These are phyloP conservation scores for Fraxinus albicans DNA, from an alignment of 305 asterid species.

Conservation along the genomic window DNA sequence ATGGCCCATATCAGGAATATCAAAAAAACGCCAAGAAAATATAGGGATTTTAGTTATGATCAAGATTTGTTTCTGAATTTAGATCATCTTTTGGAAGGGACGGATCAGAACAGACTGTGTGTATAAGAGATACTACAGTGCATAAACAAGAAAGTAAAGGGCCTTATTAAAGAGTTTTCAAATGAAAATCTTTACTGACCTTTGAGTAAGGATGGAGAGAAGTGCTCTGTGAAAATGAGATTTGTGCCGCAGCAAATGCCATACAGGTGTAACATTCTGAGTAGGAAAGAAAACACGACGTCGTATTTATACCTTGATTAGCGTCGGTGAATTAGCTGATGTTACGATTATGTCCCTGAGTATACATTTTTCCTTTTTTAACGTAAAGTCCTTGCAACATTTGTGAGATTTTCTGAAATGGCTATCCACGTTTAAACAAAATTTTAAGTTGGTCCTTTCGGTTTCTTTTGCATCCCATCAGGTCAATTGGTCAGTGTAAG, in stretches of 20 bases:
- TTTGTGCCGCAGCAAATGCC: constrained; percentile 16
- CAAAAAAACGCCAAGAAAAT: not conserved
- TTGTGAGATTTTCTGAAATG: not conserved
- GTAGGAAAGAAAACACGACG: not conserved
- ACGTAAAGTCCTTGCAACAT: not conserved
- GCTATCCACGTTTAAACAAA: not conserved
- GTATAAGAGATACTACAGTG: constrained; percentile 3
- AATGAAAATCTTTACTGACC: constrained; percentile 23
- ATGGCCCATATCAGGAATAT: constrained; percentile 35
- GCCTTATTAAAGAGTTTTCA: constrained; percentile 7
- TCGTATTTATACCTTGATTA: constrained; percentile 15
- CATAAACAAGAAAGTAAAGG: constrained; percentile 14
- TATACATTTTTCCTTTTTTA: not conserved
- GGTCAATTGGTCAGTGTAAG: no score
- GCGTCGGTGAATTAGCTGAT: constrained; percentile 20
- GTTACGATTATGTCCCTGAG: not conserved
- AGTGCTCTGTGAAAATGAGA: constrained; percentile 19
- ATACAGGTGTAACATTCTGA: constrained; percentile 22
- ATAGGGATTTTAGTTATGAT: constrained; percentile 6
- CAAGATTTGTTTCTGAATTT: constrained; percentile 32
- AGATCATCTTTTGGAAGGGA: not conserved
- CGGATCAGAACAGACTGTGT: constrained; percentile 16
- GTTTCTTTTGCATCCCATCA: not conserved
- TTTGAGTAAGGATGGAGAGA: constrained; percentile 16
- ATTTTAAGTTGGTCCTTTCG: not conserved